A percentile compares a stretch with the other conserved stretches of the same genome.
Evolutionary conservation across 2,329 filamentous ascomycete genomes (phyloP).

Genomic region (Bretziella fagacearum): DNA sequence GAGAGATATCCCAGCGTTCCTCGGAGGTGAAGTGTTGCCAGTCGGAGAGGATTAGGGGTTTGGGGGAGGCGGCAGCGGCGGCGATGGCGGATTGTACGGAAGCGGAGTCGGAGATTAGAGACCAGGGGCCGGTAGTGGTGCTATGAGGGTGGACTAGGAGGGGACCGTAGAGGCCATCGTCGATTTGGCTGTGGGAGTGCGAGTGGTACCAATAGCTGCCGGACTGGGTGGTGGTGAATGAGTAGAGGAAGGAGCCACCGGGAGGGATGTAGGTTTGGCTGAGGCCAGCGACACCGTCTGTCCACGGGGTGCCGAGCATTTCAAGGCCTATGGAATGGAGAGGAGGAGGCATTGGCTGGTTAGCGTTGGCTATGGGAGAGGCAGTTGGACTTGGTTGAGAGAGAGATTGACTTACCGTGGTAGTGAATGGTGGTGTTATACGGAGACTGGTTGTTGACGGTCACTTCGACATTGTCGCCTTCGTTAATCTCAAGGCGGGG

Average conservation of each 20-base stretch:
- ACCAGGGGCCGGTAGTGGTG: slow-evolving; percentile 28
- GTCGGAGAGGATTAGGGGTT: slow-evolving; percentile 37
- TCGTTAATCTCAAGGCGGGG: slow-evolving; percentile 38
- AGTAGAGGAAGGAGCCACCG: slow-evolving; percentile 32
- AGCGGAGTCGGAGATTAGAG: slow-evolving; percentile 27
- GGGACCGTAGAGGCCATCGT: slow-evolving; percentile 42
- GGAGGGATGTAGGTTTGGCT: slow-evolving; percentile 35
- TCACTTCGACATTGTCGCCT: slow-evolving; percentile 31
- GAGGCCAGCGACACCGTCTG: slow-evolving; percentile 42
- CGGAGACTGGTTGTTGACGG: slow-evolving; percentile 30
- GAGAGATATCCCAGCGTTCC: slow-evolving; percentile 28
- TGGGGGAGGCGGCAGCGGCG: slow-evolving; percentile 29
- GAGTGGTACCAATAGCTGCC: slow-evolving; percentile 47
- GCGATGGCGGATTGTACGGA: slow-evolving; percentile 22
- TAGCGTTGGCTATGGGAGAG: background rate
- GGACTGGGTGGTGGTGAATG: slow-evolving; percentile 37
- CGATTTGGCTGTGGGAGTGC: slow-evolving; percentile 36
- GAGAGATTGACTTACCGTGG: slow-evolving; percentile 24
- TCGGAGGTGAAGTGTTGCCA: slow-evolving; percentile 37
- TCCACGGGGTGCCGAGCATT: slow-evolving; percentile 37
- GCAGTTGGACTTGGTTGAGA: background rate
- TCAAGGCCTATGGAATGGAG: slow-evolving; percentile 26
- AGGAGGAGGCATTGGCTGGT: background rate
- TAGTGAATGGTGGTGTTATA: slow-evolving; percentile 33
- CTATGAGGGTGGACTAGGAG: slow-evolving; percentile 31